phyloP scores from a whole-genome alignment of 176 grass and related monocot species.

The Zea luxurians region DNA sequence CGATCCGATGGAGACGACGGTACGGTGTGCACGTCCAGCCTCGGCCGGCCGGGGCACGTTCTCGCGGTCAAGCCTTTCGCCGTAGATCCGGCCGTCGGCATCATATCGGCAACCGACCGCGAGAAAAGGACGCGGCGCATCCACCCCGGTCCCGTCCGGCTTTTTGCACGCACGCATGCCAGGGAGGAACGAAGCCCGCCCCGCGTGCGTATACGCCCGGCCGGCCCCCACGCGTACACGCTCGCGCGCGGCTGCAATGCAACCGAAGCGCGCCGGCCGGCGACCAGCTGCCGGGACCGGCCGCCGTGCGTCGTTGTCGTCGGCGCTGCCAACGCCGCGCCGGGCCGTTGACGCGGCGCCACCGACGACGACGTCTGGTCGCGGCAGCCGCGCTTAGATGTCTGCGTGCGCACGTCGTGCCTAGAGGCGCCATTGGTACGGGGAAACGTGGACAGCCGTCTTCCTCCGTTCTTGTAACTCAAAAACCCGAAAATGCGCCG shows the following conservation, averaged over 20 bases:
- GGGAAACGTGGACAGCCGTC: background rate
- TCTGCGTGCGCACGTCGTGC: no score
- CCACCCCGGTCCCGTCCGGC: background rate
- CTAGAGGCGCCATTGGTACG: no score
- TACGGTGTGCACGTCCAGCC: no score
- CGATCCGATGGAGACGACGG: no score
- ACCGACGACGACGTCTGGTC: background rate
- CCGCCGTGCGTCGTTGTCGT: background rate
- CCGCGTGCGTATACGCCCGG: background rate
- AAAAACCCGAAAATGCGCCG: no score
- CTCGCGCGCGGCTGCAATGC: background rate
- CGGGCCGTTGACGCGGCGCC: conserved; percentile 29
- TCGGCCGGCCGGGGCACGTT: no score
- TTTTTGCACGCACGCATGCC: background rate
- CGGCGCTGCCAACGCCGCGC: conserved; percentile 5
- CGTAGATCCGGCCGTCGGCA: background rate
- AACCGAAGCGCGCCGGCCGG: background rate
- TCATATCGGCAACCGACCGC: background rate
- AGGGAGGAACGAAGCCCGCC: background rate
- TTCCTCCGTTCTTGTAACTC: no score
- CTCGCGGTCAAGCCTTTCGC: background rate
- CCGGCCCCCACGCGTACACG: background rate
- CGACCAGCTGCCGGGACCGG: background rate
- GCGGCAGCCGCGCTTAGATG: background rate
- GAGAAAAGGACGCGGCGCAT: background rate